Base-by-base conservation (phyloP, 2,329 filamentous ascomycete genomes). In the Aspergillus vadensis region DNA sequence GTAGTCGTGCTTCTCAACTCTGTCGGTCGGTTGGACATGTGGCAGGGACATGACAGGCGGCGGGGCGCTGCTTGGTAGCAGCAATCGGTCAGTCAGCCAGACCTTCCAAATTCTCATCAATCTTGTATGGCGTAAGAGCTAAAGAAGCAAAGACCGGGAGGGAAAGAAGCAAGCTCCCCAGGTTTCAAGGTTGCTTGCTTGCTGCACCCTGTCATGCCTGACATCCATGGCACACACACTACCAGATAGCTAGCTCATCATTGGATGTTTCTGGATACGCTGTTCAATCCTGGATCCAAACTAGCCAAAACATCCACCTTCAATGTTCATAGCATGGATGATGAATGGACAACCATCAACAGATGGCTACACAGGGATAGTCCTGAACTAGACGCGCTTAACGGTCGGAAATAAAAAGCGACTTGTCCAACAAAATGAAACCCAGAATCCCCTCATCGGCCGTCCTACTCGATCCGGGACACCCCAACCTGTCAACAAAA, bases 391-490 rank as follows among this genome's bases (percentile, higher is more conserved):
- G 39, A 55, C 53, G 53, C 39, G 41, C 4, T 55, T 32, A 47
- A 55, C 53, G 39, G 53, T 55, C 36, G n/a, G 38, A 55, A 44
- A 44, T 43, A 43, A 55, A 43, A 30, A 55, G 23, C 38, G 38
- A 32, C 38, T 30, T 27, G 38, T 47, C 52, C 15, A 14, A 43
- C 44, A 25, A 32, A 53, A 23, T 44, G 41, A 44, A 44, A 21
- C 19, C 41, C 41, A 44, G 12, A 21, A 12, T 19, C 39, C 39
- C 39, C n/a, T 43, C 47, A 19, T 44, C 41, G 47, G 9, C 47
- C 47, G 47, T 50, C 47, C 25, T 50, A 50, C 47, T 50, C 47
- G 25, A 27, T 50, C 25, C 47, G 47, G 23, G 25, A 50, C 10
- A 15, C 38, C 25, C 52, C 21, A 53, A 53, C 36, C 52, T 32